Evolutionary conservation across 768 basidiomycete genomes (phyloP), one percentile per base, ranked within the genome.

Genomic region (Leccinum disarticulatum): DNA sequence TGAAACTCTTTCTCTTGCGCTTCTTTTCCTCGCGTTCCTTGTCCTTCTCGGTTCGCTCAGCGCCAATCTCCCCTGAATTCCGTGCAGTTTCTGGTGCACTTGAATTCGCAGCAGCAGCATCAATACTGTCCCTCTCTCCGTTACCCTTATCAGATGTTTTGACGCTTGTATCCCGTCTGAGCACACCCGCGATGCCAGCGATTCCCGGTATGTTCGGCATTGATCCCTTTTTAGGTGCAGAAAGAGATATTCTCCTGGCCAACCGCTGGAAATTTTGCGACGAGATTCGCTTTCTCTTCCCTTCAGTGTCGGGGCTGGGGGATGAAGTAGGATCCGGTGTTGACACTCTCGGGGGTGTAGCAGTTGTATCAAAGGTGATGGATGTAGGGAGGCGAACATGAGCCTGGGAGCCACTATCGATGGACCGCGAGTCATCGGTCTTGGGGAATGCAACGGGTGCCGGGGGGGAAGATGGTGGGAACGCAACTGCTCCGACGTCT

Each of bases 191-290:
- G 6, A 71, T 70, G 7, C 66, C 63, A 28, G 71, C 72, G 6
- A 72, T 67, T 19, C 62, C 68, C 3, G 69, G 66, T 38, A 77
- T 74, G 3, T 72, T 80, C 7, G 79, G 81, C 17, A 82, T 77
- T 25, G 79, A 81, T 38, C 81, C 82, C 62, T 83, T 81, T 28
- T 86, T 82, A 50, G 82, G 80, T 0, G 86, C 81, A 10, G 74
- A 30, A 78, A 90, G 73, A 10, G 90, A 91, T 57, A 93, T 87
- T 61, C 84, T 79, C 60, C 90, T 79, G 15, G 90, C 91, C 38
- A 93, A 69, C 17, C 90, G 82, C 70, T 91, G 90, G 79, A 94
- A 90, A 67, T 93, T 93, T 70, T 94, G 91, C 28, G 90, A 88
- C 9, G 90, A 87, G 59, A 90, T 91, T 19, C 90, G 83, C 70